phyloP scores from a whole-genome alignment of 2,329 filamentous ascomycete genomes.

The Pyricularia sp. region DNA sequence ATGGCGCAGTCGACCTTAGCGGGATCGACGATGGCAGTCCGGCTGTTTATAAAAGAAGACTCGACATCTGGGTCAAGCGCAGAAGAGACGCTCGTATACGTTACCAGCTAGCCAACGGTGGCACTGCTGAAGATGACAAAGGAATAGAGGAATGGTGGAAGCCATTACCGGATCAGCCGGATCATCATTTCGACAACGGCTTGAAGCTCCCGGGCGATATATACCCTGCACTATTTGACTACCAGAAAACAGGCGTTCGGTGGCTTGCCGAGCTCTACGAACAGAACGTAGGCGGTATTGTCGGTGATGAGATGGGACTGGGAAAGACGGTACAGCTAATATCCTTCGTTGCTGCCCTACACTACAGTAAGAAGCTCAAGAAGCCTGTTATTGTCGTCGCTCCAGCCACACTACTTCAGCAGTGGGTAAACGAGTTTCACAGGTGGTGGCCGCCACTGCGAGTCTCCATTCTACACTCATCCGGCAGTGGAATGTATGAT shows the following conservation, averaged over 20 bases:
- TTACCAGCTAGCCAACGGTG: slow-evolving; percentile 22
- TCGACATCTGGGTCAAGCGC: slow-evolving; percentile 64
- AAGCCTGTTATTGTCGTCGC: slow-evolving; percentile 88
- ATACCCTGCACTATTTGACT: slow-evolving; percentile 84
- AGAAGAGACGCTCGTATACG: slow-evolving; percentile 29
- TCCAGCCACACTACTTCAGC: slow-evolving; percentile 87
- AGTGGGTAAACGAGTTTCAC: slow-evolving; percentile 99
- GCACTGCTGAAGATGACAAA: slow-evolving; percentile 29
- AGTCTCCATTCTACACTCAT: slow-evolving; percentile 90
- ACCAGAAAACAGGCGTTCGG: slow-evolving; percentile 93
- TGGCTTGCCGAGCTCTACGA: slow-evolving; percentile 92
- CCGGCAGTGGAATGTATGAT: slow-evolving; percentile 93
- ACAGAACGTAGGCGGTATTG: slow-evolving; percentile 84
- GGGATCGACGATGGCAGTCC: slow-evolving; percentile 85
- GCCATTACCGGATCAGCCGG: slow-evolving; percentile 73
- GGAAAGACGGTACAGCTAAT: slow-evolving; percentile 75
- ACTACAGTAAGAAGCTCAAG: slow-evolving; percentile 78
- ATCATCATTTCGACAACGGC: slow-evolving; percentile 65
- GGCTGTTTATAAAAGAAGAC: slow-evolving; percentile 62
- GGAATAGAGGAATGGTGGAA: slow-evolving; percentile 65
- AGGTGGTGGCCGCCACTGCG: slow-evolving; percentile 98
- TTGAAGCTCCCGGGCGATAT: slow-evolving; percentile 87
- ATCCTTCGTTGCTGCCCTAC: slow-evolving; percentile 79
- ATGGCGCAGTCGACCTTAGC: slow-evolving; percentile 35
- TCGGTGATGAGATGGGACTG: slow-evolving; percentile 98